These are phyloP conservation scores for Peniophora sp. DNA, from an alignment of 1,284 basidiomycete genomes.

Conservation along the genomic window DNA sequence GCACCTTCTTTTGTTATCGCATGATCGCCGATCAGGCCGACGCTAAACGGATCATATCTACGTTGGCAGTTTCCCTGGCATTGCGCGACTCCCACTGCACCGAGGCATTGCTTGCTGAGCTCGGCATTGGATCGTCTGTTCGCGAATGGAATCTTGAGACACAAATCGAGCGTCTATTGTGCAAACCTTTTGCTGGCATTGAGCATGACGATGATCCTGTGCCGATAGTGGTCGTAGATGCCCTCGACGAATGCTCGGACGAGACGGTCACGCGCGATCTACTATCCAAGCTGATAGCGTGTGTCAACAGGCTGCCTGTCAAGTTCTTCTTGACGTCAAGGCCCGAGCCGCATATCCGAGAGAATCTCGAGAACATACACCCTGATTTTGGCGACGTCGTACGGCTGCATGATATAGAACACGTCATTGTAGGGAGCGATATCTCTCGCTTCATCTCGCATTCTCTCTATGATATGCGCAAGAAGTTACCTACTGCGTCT, in stretches of 20 bases:
- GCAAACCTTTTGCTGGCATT: no score
- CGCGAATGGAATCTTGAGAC: no score
- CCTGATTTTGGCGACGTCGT: neutral
- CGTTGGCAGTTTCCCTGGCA: no score
- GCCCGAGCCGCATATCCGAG: neutral
- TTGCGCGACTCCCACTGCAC: no score
- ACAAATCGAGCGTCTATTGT: no score
- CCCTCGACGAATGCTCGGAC: neutral
- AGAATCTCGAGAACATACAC: neutral
- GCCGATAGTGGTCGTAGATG: neutral
- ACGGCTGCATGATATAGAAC: neutral
- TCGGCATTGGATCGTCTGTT: no score
- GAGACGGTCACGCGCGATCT: neutral
- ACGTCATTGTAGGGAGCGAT: neutral
- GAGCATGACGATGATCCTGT: no score
- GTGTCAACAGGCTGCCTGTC: neutral
- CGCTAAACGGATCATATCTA: no score
- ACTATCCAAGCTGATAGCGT: neutral
- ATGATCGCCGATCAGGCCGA: no score
- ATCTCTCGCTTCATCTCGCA: neutral
- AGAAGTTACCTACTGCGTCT: neutral
- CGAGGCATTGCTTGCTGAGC: no score
- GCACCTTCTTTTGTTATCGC: constrained; percentile 15
- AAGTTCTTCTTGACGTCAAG: neutral
- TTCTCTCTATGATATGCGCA: neutral